Evolutionary conservation across 1,284 basidiomycete genomes (phyloP).

Genomic region (Boletus sp.): DNA sequence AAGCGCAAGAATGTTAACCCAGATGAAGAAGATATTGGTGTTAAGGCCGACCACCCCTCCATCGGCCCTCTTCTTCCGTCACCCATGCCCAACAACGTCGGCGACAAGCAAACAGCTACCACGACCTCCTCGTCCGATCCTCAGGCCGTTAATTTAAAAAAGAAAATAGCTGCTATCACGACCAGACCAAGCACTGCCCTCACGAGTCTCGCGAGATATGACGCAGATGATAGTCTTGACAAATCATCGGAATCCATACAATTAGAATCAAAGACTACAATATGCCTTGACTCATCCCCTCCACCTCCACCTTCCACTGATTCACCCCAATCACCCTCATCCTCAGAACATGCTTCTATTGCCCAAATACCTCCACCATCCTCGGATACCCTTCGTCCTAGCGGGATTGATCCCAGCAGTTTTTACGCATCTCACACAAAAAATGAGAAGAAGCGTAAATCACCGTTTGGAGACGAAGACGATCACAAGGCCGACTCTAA

Average conservation of each 20-base stretch:
- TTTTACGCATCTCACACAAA: conserved; percentile 41
- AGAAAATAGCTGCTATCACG: conserved; percentile 53
- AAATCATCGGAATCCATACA: conserved; percentile 22
- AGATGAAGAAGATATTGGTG: conserved; percentile 48
- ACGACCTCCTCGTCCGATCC: conserved; percentile 41
- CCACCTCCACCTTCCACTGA: conserved; percentile 29
- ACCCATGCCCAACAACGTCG: conserved; percentile 25
- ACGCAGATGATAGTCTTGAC: conserved; percentile 47
- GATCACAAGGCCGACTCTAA: conserved; percentile 19
- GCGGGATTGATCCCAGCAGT: conserved; percentile 38
- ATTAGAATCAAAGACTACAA: conserved; percentile 25
- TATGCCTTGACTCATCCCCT: conserved; percentile 23
- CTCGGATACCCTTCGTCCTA: conserved; percentile 25
- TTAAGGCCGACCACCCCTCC: conserved; percentile 48
- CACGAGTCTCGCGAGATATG: conserved; percentile 49
- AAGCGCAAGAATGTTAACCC: conserved; percentile 48
- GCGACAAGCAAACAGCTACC: conserved; percentile 6
- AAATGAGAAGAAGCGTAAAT: conserved; percentile 43
- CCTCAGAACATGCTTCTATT: conserved; percentile 21
- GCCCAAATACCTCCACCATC: conserved; percentile 22
- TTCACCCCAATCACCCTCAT: conserved; percentile 24
- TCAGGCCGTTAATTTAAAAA: conserved; percentile 55
- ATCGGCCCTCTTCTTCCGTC: conserved; percentile 65
- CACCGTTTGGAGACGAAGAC: conserved; percentile 31
- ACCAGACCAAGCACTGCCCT: conserved; percentile 42